These are phyloP conservation scores for Pichia sp. DNA, from an alignment of 1,139 yeast genomes.

Conservation along the genomic window DNA sequence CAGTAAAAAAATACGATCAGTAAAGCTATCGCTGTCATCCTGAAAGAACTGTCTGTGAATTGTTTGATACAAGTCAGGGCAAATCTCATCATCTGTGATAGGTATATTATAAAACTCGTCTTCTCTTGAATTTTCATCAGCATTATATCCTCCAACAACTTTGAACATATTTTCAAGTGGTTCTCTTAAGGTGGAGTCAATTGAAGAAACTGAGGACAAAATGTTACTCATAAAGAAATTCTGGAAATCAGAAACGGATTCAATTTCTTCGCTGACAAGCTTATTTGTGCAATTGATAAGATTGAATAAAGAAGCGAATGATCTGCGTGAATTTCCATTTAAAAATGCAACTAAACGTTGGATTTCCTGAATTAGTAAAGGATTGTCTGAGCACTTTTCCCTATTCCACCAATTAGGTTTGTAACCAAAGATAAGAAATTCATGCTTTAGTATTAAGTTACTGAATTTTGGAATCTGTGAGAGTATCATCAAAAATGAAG, in stretches of 20 bases:
- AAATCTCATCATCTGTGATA: constrained; percentile 32
- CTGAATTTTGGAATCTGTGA: constrained; percentile 41
- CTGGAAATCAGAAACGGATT: constrained; percentile 29
- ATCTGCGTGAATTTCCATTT: constrained; percentile 37
- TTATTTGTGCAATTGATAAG: constrained; percentile 33
- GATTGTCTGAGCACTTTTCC: constrained; percentile 27
- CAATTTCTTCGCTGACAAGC: constrained; percentile 31
- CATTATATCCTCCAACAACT: constrained; percentile 20
- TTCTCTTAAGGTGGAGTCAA: constrained; percentile 13
- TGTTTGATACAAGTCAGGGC: constrained; percentile 31
- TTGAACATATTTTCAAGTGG: constrained; percentile 23
- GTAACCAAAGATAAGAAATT: constrained; percentile 38
- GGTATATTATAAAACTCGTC: constrained; percentile 25
- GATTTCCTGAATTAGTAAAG: constrained; percentile 32
- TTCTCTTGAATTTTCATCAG: constrained; percentile 21
- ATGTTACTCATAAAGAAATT: constrained; percentile 22
- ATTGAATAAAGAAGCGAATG: constrained; percentile 38
- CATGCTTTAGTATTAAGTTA: constrained; percentile 34
- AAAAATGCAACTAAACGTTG: constrained; percentile 45
- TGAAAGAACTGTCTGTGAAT: constrained; percentile 35
- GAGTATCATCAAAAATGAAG: constrained; percentile 42
- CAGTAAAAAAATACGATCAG: constrained; percentile 31
- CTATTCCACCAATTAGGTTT: constrained; percentile 44
- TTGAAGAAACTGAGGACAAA: constrained; percentile 18
- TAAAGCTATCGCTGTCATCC: constrained; percentile 21